Evolutionary conservation across 768 basidiomycete species (phyloP).

Genomic region (Amanita inopinata): DNA sequence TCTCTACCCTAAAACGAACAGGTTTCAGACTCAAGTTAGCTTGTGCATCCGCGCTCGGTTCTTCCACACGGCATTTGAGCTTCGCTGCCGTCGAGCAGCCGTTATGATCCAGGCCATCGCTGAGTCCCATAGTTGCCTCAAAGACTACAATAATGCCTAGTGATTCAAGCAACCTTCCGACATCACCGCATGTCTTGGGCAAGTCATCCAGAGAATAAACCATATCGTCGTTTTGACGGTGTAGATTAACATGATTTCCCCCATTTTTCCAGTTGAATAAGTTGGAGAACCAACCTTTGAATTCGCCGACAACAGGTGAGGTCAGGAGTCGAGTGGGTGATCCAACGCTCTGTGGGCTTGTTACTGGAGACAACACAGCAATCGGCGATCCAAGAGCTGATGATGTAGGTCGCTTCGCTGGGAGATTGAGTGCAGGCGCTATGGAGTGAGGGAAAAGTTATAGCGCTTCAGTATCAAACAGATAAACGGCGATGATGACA

Average conservation of each 20-base stretch:
- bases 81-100: conserved; percentile 2
- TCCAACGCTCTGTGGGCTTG: background rate
- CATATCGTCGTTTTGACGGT: conserved; percentile 18
- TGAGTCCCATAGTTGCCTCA: background rate
- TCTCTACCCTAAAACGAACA: conserved; percentile 79
- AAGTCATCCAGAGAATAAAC: conserved; percentile 50
- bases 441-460: conserved; percentile 9
- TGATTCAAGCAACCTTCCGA: conserved; percentile 50
- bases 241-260: conserved; percentile 27
- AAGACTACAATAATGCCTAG: conserved; percentile 47
- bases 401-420: conserved; percentile 36
- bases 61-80: conserved; percentile 46
- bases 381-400: conserved; percentile 31
- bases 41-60: conserved; percentile 26
- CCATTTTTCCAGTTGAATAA: conserved; percentile 82
- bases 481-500: background rate
- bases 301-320: conserved; percentile 72
- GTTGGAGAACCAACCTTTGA: conserved; percentile 92
- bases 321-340: conserved; percentile 29
- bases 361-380: conserved; percentile 21
- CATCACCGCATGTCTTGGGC: conserved; percentile 53
- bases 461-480: conserved; percentile 8
- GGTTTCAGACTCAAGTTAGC: conserved; percentile 53
- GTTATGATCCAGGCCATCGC: background rate
- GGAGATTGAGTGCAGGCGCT: conserved; percentile 53